These are phyloP conservation scores for Lentinula edodes DNA, from an alignment of 768 basidiomycete species.

Conservation along the genomic window DNA sequence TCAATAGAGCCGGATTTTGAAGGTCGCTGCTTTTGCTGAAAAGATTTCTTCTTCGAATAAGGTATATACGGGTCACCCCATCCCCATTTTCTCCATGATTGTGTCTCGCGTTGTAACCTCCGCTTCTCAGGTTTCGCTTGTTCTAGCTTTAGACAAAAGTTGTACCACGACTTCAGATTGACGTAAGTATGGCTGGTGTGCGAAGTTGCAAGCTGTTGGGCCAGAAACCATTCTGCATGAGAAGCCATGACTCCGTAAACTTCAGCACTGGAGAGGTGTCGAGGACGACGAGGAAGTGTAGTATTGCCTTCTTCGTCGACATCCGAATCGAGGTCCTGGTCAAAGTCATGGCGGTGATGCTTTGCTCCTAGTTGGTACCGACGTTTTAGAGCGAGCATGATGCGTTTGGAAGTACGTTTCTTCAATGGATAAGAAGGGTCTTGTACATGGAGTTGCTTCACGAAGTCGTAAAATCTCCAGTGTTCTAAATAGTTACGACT, in stretches of 20 bases:
- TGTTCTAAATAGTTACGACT: constrained; percentile 4
- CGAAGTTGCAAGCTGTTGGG: constrained; percentile 13
- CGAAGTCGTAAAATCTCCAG: not conserved
- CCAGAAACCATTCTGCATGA: constrained; percentile 33
- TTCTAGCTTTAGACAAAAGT: constrained; percentile 3
- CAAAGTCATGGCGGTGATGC: constrained; percentile 16
- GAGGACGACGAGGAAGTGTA: constrained; percentile 24
- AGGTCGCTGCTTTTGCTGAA: not conserved
- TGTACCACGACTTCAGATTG: not conserved
- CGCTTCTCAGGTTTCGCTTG: not conserved
- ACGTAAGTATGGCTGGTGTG: not conserved
- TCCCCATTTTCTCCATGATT: not conserved
- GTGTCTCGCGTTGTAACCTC: not conserved
- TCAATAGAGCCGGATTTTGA: not conserved
- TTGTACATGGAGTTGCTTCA: not conserved
- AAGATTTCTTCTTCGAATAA: not conserved
- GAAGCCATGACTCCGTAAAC: constrained; percentile 29
- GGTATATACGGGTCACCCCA: not conserved
- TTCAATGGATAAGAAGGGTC: constrained; percentile 3
- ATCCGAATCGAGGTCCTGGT: constrained; percentile 17
- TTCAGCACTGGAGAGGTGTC: constrained; percentile 32
- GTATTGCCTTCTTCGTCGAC: constrained; percentile 19
- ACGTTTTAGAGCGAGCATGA: constrained; percentile 24
- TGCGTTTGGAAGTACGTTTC: constrained; percentile 30
- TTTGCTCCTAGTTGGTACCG: constrained; percentile 16